phyloP scores from a whole-genome alignment of 106 monocot genomes.

The Dioscorea alata region DNA sequence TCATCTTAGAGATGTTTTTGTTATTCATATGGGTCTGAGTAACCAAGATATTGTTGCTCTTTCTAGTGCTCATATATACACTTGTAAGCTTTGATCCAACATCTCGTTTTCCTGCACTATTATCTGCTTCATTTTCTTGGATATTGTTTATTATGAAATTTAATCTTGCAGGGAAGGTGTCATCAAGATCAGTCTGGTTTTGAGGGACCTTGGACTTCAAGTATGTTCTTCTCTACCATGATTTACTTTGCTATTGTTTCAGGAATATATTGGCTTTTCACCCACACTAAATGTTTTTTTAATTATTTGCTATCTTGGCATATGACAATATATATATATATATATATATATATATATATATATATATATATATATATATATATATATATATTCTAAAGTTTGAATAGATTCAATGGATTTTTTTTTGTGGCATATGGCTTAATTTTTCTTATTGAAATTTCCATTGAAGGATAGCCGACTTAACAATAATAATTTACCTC shows the following conservation, averaged over 20 bases:
- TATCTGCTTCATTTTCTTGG: background rate
- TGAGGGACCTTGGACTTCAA: conserved; percentile 68
- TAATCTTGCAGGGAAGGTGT: conserved; percentile 31
- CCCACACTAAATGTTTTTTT: no score
- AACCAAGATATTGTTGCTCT: conserved; percentile 91
- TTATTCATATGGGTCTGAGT: conserved; percentile 67
- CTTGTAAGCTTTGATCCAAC: conserved; percentile 26
- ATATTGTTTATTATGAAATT: background rate
- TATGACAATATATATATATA: no score
- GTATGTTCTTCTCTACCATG: conserved; percentile 10
- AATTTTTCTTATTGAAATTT: no score
- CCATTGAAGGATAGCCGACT: no score
- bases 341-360: no score
- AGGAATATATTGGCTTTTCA: no score
- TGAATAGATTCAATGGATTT: no score
- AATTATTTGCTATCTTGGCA: no score
- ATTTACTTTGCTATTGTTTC: background rate
- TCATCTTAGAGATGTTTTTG: conserved; percentile 79
- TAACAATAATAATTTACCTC: no score
- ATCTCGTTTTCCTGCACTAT: background rate
- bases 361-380: no score
- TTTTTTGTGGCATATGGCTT: no score
- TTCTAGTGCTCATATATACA: conserved; percentile 90
- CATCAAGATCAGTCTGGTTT: conserved; percentile 62
- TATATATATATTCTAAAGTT: no score